These are phyloP conservation scores for Conticribra weissflogii DNA, from an alignment of 108 stramenopile genomes.

Conservation along the genomic window DNA sequence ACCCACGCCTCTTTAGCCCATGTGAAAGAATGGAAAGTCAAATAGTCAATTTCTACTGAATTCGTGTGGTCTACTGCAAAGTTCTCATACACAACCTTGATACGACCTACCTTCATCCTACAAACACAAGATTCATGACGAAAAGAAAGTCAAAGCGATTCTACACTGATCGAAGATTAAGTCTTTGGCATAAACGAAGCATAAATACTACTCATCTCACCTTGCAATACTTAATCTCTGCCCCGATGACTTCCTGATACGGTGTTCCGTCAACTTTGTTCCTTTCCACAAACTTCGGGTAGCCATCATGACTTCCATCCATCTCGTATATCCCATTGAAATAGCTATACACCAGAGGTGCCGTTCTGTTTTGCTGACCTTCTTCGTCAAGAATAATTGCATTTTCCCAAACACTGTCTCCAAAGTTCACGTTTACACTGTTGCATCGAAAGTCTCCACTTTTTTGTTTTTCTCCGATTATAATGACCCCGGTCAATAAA, in stretches of 20 bases:
- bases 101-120: too few relatives aligned
- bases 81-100: too few relatives aligned
- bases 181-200: not conserved
- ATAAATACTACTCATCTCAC: slow-evolving; percentile 1
- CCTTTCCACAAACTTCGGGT: slow-evolving; percentile 3
- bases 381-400: not conserved
- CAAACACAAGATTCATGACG: not conserved
- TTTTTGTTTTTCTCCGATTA: slow-evolving; percentile 2
- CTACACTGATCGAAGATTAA: too few relatives aligned
- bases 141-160: not conserved
- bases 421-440: slow-evolving; percentile 1
- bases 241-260: slow-evolving; percentile 6
- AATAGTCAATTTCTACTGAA: too few relatives aligned
- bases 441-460: slow-evolving; percentile 13
- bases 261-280: slow-evolving; percentile 4
- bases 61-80: too few relatives aligned
- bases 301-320: not conserved
- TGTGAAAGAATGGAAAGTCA: too few relatives aligned
- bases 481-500: slow-evolving; percentile 4
- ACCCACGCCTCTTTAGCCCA: too few relatives aligned
- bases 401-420: slow-evolving; percentile 6
- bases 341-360: slow-evolving; percentile 11
- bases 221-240: slow-evolving; percentile 9
- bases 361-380: not conserved
- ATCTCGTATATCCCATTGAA: slow-evolving; percentile 15